Evolutionary conservation across 1,284 basidiomycete genomes (phyloP).

Genomic region (Ceratobasidium sp.): DNA sequence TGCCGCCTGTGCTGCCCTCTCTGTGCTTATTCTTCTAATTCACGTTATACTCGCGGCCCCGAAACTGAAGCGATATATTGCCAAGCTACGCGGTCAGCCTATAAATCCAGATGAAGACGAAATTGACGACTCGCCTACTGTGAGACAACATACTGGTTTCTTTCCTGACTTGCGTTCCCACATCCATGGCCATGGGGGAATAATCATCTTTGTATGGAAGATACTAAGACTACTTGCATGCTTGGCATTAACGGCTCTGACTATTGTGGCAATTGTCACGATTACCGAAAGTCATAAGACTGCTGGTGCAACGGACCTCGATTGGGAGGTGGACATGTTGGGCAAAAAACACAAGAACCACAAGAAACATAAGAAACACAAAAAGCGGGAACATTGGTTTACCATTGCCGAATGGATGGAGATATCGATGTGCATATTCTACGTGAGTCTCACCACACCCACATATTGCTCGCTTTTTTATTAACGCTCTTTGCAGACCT

Average conservation of each 20-base stretch:
- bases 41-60: neutral
- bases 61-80: slow-evolving; percentile 6
- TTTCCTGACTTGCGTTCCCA: slow-evolving; percentile 35
- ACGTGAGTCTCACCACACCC: slow-evolving; percentile 37
- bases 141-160: slow-evolving; percentile 42
- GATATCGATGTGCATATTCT: slow-evolving; percentile 45
- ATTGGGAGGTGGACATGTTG: neutral
- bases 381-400: slow-evolving; percentile 42
- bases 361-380: slow-evolving; percentile 41
- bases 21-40: slow-evolving; percentile 1
- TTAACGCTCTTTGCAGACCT: slow-evolving; percentile 29
- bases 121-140: neutral
- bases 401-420: slow-evolving; percentile 49
- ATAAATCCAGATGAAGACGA: slow-evolving; percentile 10
- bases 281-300: slow-evolving; percentile 26
- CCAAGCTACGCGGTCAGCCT: slow-evolving; percentile 19
- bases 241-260: slow-evolving; percentile 32
- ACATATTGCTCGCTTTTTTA: neutral
- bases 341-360: slow-evolving; percentile 40
- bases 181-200: slow-evolving; percentile 40
- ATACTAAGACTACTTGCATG: slow-evolving; percentile 32
- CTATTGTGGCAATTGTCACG: slow-evolving; percentile 33
- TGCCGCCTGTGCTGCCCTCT: slow-evolving; percentile 16
- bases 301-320: neutral
- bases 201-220: slow-evolving; percentile 34